These are phyloP conservation scores for Boletus rubropictus DNA, from an alignment of 768 basidiomycete genomes.

Conservation along the genomic window DNA sequence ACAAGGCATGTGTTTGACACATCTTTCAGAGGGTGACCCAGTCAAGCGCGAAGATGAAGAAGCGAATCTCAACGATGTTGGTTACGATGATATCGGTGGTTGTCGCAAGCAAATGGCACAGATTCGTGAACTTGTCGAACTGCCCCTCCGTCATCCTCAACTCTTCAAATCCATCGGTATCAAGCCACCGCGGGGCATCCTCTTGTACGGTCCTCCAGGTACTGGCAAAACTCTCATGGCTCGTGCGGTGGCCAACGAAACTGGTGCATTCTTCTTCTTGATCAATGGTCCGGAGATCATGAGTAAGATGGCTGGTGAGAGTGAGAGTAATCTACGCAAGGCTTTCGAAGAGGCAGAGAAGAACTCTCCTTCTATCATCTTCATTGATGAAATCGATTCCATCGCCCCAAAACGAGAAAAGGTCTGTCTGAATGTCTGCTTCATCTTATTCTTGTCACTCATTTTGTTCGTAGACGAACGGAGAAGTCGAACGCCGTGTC, in stretches of 20 bases:
- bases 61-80: slow-evolving; percentile 91
- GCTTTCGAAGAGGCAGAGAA: slow-evolving; percentile 99
- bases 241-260: slow-evolving; percentile 98
- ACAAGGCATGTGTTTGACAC: slow-evolving; percentile 2
- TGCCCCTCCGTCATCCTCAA: slow-evolving; percentile 96
- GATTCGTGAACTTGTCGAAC: slow-evolving; percentile 97
- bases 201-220: slow-evolving; percentile 98
- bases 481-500: slow-evolving; percentile 98
- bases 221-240: slow-evolving; percentile 99
- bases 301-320: slow-evolving; percentile 99
- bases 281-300: slow-evolving; percentile 99
- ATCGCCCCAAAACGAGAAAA: slow-evolving; percentile 99
- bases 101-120: slow-evolving; percentile 99
- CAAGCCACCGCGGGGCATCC: slow-evolving; percentile 97
- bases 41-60: slow-evolving; percentile 99
- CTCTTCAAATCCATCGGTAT: slow-evolving; percentile 99
- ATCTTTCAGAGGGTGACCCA: slow-evolving; percentile 81
- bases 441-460: slow-evolving; percentile 1
- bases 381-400: slow-evolving; percentile 99
- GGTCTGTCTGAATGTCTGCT: slow-evolving; percentile 36
- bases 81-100: slow-evolving; percentile 98
- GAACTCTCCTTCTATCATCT: slow-evolving; percentile 99
- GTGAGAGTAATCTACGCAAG: slow-evolving; percentile 94
- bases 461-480: slow-evolving; percentile 68
- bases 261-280: slow-evolving; percentile 99